phyloP scores from a whole-genome alignment of 2,329 filamentous ascomycete genomes.

The Paecilomyces formosus region DNA sequence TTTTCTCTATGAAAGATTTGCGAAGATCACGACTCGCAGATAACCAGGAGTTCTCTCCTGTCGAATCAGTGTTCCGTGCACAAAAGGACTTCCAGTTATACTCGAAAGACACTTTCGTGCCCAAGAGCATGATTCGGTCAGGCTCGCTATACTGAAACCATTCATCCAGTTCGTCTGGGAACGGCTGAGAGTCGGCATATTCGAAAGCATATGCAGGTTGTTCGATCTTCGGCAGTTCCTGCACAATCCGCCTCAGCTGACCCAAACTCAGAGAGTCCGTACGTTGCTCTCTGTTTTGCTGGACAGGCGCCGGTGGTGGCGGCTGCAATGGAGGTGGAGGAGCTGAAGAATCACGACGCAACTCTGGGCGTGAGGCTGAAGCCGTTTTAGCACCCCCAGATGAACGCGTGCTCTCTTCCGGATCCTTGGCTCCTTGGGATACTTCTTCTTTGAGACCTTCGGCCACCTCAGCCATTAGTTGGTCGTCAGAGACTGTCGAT shows the following conservation, averaged over 20 bases:
- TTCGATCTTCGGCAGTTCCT: constrained; percentile 63
- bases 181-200: constrained; percentile 64
- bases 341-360: constrained; percentile 28
- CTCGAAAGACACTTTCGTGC: constrained; percentile 69
- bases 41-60: constrained; percentile 54
- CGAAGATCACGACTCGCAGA: constrained; percentile 50
- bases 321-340: constrained; percentile 39
- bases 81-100: constrained; percentile 60
- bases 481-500: constrained; percentile 35
- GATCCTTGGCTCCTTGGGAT: constrained; percentile 11
- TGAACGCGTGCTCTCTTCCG: constrained; percentile 5
- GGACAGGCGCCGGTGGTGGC: constrained; percentile 38
- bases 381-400: constrained; percentile 9
- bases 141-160: constrained; percentile 93
- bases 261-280: constrained; percentile 67
- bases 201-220: constrained; percentile 77
- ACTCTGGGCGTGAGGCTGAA: constrained; percentile 22
- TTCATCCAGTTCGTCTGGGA: constrained; percentile 88
- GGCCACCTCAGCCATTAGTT: constrained; percentile 34
- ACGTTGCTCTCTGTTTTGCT: constrained; percentile 31
- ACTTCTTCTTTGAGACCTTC: constrained; percentile 31
- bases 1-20: constrained; percentile 32
- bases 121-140: constrained; percentile 71
- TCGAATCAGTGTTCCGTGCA: constrained; percentile 22
- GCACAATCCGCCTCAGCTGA: constrained; percentile 65